phyloP scores from a whole-genome alignment of 2,329 filamentous ascomycete species.

The Phialocephala subalpina region DNA sequence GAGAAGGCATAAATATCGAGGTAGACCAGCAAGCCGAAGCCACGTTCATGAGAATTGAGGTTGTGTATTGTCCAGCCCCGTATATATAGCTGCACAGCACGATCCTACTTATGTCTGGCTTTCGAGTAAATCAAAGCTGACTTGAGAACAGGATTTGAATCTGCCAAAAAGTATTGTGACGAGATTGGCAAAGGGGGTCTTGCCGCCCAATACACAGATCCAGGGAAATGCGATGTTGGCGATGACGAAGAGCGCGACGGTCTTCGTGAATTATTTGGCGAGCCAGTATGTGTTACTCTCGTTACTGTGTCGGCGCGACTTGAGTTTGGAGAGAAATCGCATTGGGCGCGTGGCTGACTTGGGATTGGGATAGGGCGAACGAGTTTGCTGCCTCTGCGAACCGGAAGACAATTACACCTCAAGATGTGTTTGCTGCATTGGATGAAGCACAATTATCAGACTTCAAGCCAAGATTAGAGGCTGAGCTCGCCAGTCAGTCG shows the following conservation, averaged over 20 bases:
- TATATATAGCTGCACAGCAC: constrained; percentile 1
- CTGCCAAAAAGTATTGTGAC: constrained; percentile 85
- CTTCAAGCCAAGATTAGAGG: constrained; percentile 77
- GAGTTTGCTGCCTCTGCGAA: constrained; percentile 70
- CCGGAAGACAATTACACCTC: constrained; percentile 81
- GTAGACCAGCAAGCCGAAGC: constrained; percentile 45
- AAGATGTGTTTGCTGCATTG: constrained; percentile 79
- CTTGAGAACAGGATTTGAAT: constrained; percentile 67
- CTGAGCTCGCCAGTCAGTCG: constrained; percentile 75
- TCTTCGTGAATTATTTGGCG: constrained; percentile 84
- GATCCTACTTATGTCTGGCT: not conserved
- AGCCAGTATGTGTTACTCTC: constrained; percentile 65
- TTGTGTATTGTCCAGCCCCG: constrained; percentile 6
- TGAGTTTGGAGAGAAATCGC: not conserved
- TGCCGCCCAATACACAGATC: constrained; percentile 83
- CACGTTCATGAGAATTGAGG: not conserved
- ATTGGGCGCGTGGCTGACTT: not conserved
- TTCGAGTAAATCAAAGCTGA: not conserved
- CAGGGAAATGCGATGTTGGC: constrained; percentile 83
- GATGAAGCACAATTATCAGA: constrained; percentile 76
- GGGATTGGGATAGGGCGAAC: constrained; percentile 66
- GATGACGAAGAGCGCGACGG: constrained; percentile 81
- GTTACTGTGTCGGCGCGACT: not conserved
- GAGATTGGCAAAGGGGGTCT: constrained; percentile 78
- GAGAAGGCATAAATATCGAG: constrained; percentile 55